A percentile compares a stretch with the other conserved stretches of the same genome.
Conservation (phyloP, 2,329 filamentous ascomycete species). For the Verticillium longisporum region DNA sequence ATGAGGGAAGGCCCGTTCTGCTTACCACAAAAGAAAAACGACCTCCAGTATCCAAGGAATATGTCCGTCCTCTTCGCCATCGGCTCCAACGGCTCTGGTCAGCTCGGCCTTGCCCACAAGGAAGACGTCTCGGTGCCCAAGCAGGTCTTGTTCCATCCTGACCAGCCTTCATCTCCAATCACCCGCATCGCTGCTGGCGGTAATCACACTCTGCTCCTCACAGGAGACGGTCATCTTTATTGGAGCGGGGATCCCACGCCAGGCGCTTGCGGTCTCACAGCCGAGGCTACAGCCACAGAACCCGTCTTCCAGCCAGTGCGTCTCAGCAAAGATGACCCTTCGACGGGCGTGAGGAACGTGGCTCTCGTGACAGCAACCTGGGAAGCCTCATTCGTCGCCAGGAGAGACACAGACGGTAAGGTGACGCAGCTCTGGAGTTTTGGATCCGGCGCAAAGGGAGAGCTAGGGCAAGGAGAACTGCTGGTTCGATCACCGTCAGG, state of each 20-base stretch:
- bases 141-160: conserved; percentile 48
- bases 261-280: conserved; percentile 45
- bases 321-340: conserved; percentile 20
- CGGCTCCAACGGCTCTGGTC: conserved; percentile 71
- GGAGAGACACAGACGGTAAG: conserved; percentile 33
- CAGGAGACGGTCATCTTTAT: conserved; percentile 51
- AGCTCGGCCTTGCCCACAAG: conserved; percentile 64
- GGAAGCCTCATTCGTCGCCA: conserved; percentile 63
- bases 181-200: conserved; percentile 58
- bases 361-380: conserved; percentile 64
- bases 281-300: conserved; percentile 17
- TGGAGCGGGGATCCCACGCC: conserved; percentile 54
- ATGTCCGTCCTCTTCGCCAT: conserved; percentile 59
- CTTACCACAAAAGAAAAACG: not conserved
- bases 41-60: not conserved
- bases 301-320: conserved; percentile 32
- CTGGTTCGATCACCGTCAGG: conserved; percentile 41
- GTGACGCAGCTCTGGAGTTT: conserved; percentile 51
- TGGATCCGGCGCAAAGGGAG: conserved; percentile 63
- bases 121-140: conserved; percentile 66
- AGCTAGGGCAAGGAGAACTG: conserved; percentile 57
- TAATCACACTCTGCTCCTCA: conserved; percentile 77
- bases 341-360: conserved; percentile 18
- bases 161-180: conserved; percentile 23
- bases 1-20: too few species aligned